Conservation (phyloP, 2,329 filamentous ascomycete species). For the Penicillium sp. region DNA sequence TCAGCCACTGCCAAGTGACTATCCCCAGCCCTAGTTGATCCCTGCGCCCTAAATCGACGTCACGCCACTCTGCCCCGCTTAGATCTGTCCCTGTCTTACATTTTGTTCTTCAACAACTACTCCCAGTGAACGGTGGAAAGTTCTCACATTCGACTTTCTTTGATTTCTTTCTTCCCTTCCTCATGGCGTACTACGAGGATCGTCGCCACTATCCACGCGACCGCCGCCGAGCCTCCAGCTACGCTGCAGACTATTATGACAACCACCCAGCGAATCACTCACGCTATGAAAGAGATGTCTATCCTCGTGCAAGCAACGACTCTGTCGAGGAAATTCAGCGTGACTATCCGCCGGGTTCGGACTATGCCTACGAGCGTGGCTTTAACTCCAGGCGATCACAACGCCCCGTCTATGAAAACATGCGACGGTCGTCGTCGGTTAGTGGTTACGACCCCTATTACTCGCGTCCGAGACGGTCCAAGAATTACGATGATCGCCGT, state of each 20-base stretch:
- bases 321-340: slow-evolving; percentile 77
- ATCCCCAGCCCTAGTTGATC: slow-evolving; percentile 7
- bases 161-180: slow-evolving; percentile 5
- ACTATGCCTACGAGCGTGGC: slow-evolving; percentile 35
- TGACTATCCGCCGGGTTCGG: slow-evolving; percentile 71
- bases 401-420: slow-evolving; percentile 31
- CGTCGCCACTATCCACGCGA: slow-evolving; percentile 31
- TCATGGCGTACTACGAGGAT: slow-evolving; percentile 39
- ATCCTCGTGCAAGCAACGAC: slow-evolving; percentile 63
- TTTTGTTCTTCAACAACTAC: slow-evolving; percentile 6
- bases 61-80: slow-evolving; percentile 24
- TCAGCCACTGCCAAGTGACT: slow-evolving; percentile 10
- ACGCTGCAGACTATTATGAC: slow-evolving; percentile 31
- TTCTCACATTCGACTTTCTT: slow-evolving; percentile 8
- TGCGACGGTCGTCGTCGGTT: slow-evolving; percentile 37
- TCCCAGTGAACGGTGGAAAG: slow-evolving; percentile 17
- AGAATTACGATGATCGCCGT: slow-evolving; percentile 45
- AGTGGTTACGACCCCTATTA: slow-evolving; percentile 34
- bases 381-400: slow-evolving; percentile 15
- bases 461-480: slow-evolving; percentile 41
- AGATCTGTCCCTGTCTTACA: slow-evolving; percentile 2
- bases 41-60: slow-evolving; percentile 19
- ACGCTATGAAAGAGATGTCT: slow-evolving; percentile 19
- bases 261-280: slow-evolving; percentile 16
- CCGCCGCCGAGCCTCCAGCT: slow-evolving; percentile 26